Conservation (phyloP, 164 flowering plant genomes). For the Sedum album region DNA sequence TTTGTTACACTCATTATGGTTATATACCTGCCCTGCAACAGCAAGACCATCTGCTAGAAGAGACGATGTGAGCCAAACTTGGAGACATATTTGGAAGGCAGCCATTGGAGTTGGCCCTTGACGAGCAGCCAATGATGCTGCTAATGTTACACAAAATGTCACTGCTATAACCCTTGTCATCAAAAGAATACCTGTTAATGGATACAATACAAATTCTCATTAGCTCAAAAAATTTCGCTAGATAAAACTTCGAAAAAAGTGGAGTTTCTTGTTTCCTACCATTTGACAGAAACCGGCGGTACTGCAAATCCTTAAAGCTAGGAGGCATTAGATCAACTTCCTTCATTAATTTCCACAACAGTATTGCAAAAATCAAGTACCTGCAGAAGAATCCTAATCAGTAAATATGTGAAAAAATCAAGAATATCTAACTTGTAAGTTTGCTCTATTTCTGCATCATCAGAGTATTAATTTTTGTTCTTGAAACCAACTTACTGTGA, state of each 20-base stretch:
- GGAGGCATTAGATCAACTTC: conserved; percentile 71
- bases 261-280: conserved; percentile 34
- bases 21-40: conserved; percentile 58
- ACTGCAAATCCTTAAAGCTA: conserved; percentile 50
- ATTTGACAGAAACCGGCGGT: conserved; percentile 69
- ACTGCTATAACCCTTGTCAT: conserved; percentile 69
- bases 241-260: too few species aligned
- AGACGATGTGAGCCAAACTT: conserved; percentile 85
- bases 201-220: background rate
- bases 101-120: conserved; percentile 83
- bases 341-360: conserved; percentile 45
- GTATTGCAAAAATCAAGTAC: conserved; percentile 23
- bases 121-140: conserved; percentile 87
- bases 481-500: conserved; percentile 68
- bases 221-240: background rate
- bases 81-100: conserved; percentile 88
- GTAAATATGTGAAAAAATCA: background rate
- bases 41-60: conserved; percentile 69
- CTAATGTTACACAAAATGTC: conserved; percentile 84
- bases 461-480: background rate
- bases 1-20: background rate
- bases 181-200: conserved; percentile 52
- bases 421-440: too few species aligned
- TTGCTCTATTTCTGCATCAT: too few species aligned
- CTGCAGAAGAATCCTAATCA: background rate